phyloP scores from a whole-genome alignment of 2,329 filamentous ascomycete genomes.

The Verticillium dahliae region DNA sequence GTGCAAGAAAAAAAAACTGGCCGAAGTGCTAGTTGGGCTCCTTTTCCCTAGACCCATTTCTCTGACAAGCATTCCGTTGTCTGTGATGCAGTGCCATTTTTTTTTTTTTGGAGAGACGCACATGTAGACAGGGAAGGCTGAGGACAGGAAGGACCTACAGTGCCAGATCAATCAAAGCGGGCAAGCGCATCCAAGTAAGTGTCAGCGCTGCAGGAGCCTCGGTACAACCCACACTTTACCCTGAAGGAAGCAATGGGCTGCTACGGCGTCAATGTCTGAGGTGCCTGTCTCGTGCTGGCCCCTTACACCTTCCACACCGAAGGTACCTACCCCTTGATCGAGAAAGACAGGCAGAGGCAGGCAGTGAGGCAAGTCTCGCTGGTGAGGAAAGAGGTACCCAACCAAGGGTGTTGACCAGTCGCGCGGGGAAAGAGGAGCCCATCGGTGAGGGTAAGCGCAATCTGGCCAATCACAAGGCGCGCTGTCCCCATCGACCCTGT shows the following conservation, averaged over 20 bases:
- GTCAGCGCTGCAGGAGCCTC: not conserved
- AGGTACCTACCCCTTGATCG: not conserved
- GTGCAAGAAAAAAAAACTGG: not conserved
- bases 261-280: not conserved
- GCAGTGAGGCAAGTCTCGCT: not conserved
- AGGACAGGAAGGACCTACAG: not conserved
- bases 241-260: not conserved
- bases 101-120: not conserved
- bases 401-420: not conserved
- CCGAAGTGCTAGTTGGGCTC: not conserved
- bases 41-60: not conserved
- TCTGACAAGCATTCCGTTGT: not conserved
- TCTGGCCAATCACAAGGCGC: not conserved
- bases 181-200: not conserved
- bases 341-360: not conserved
- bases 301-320: not conserved
- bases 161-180: not conserved
- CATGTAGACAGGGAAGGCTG: not conserved
- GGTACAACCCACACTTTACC: not conserved
- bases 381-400: not conserved
- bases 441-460: constrained; percentile 4
- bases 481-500: constrained; percentile 7
- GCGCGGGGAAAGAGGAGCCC: constrained; percentile 12
- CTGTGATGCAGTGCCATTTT: not conserved
- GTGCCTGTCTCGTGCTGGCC: not conserved